Base-by-base conservation (phyloP, 1,284 basidiomycete species). In the Baeospora myosura region DNA sequence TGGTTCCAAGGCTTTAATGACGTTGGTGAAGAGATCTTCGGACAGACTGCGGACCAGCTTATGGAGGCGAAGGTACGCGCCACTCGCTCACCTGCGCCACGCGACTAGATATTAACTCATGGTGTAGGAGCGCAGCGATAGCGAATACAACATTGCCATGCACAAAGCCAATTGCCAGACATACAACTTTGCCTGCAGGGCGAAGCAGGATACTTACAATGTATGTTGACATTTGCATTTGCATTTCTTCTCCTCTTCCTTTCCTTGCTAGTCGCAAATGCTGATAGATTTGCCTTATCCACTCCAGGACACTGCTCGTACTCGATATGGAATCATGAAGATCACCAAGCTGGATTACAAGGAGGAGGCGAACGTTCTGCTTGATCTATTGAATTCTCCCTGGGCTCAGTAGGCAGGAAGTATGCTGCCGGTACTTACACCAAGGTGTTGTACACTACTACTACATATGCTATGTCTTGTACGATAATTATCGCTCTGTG, bases 1-100 rank as follows among this genome's bases (percentile, higher is more conserved):
- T 99, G 95, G 95, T 67, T 98, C 32, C 88, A 88, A 45, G 92
- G 90, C 1, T 98, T 98, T 72, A 97, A 98, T 60, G 96, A 98
- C 11, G 79, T 88, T 22, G 95, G 93, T 2, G 62, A 81, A 45
- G 66, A 71, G 16, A 63, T 97, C 10, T 81, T 98, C 49, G 87
- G 80, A 24, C 81, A 81, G 67, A 66, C 77, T 14, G 96, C 92
- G 11, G 81, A 92, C 55, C 83, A 95, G 32, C 64, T 98, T 23
- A 65, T 86, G 46, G 70, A 72, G 25, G 68, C 92, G 46, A 87
- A 76, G 69, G 88, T 82, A 42, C 37, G 64, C 61, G 18, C 25
- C 26, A 25, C 39, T 14, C 36, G 21, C 33, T 26, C 18, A 33
- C 24, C 28, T 21, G 10, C 26, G 39, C 25, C 4, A 35, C 36